Base-by-base conservation (phyloP, 345 rosid species). In the Brassica rapa region DNA sequence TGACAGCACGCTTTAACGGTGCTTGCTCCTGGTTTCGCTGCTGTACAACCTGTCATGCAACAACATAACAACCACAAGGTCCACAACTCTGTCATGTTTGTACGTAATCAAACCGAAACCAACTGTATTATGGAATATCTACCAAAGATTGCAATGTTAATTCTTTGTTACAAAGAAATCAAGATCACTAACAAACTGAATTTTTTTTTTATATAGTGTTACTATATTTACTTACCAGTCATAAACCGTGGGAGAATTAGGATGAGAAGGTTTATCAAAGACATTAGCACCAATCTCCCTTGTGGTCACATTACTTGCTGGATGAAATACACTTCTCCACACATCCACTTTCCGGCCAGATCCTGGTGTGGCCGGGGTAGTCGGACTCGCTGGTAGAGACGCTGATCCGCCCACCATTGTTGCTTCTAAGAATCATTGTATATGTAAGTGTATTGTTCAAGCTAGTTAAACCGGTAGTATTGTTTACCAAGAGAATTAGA, bases 321-420 rank as follows among this genome's bases (percentile, higher is more conserved):
- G 98, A 82, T 94, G 81, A 85, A 94, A 94, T 65, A 94, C 98
- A 79, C 97, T 94, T 89, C 98, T 87, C 98, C 98, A 94, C 61
- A 94, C 98, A 85, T 92, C 92, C 6, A 83, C 97, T 87, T 83
- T 89, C 71, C 71, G 65, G 6, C 77, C 77, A 11, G 83, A 80
- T 43, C 72, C 62, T 80, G 90, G 49, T 82, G 89, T 55, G 37
- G 59, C 64, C n/a, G 80, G 80, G 11, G 80, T 65, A 0, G n/a
- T 33, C 33, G 77, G 83, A 66, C 80, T 80, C 49, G 72, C 69
- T 4, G 83, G 83, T 10, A 80, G 62, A 10, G 83, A 75, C 3
- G 41, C 29, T 0, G 68, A 59, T 75, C 77, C 77, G 0, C 59
- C 25, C 55, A 39, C 64, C 0, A 16, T 4, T 37, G 39, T 25